Evolutionary conservation across 306 rosid genomes (phyloP).

Genomic region (Amphicarpaea edgeworthii): DNA sequence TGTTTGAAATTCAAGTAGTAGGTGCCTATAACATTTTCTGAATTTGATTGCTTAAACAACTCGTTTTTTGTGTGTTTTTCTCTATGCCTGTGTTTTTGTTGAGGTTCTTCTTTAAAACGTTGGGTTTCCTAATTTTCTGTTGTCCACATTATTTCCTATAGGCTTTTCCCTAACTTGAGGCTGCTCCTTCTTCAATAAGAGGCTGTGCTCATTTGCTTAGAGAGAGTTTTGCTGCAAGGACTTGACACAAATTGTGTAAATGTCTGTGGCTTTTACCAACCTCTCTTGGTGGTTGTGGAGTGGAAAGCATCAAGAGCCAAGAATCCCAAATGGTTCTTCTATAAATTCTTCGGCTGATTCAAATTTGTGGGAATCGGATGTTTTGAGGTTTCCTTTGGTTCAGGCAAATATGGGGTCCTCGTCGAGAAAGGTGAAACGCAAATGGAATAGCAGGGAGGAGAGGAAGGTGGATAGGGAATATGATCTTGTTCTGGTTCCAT

Average conservation of each 20-base stretch:
- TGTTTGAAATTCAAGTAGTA: constrained; percentile 30
- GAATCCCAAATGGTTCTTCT: constrained; percentile 61
- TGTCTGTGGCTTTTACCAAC: constrained; percentile 86
- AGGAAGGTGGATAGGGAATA: constrained; percentile 80
- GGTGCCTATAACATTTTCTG: constrained; percentile 15
- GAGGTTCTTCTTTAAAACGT: background rate
- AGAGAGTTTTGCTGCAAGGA: constrained; percentile 30
- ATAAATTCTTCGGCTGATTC: constrained; percentile 64
- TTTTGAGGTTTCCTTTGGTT: constrained; percentile 72
- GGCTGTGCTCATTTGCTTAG: background rate
- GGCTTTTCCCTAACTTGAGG: constrained; percentile 43
- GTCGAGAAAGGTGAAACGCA: constrained; percentile 79
- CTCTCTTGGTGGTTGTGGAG: constrained; percentile 96
- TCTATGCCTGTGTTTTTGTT: constrained; percentile 19
- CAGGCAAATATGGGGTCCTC: constrained; percentile 66
- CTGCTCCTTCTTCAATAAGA: background rate
- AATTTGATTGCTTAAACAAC: background rate
- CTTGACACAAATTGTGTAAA: constrained; percentile 37
- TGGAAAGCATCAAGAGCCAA: constrained; percentile 81
- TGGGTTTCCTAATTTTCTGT: constrained; percentile 16
- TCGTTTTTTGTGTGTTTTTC: background rate
- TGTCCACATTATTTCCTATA: constrained; percentile 17
- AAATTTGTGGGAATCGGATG: constrained; percentile 72
- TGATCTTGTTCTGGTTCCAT: constrained; percentile 92
- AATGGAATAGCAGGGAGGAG: constrained; percentile 92